phyloP scores from a whole-genome alignment of 768 basidiomycete species.

The Tephrocybe rancida region DNA sequence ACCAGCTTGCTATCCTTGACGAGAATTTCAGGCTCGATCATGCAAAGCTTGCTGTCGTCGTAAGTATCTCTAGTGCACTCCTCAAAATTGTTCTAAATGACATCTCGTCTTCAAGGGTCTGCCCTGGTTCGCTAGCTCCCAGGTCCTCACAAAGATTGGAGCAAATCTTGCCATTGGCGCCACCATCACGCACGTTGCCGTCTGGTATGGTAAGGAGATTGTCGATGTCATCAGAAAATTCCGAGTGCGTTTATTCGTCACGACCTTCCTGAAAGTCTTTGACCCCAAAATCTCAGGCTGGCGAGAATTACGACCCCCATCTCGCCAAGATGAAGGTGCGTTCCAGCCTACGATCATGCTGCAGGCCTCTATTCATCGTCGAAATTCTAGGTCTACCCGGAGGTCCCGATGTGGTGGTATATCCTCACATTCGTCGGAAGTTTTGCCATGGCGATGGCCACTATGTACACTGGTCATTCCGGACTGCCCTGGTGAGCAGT shows the following conservation, averaged over 20 bases:
- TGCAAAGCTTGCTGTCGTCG: conserved; percentile 39
- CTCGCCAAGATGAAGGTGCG: conserved; percentile 54
- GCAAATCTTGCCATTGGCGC: conserved; percentile 43
- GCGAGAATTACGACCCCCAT: conserved; percentile 52
- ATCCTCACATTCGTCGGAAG: conserved; percentile 41
- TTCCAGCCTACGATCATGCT: neutral
- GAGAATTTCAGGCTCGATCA: conserved; percentile 50
- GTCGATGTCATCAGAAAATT: conserved; percentile 41
- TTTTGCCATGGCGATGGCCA: conserved; percentile 55
- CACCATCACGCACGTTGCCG: conserved; percentile 49
- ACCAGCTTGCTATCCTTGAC: conserved; percentile 56
- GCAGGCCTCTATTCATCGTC: neutral
- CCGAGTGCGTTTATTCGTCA: conserved; percentile 30
- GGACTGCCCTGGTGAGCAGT: conserved; percentile 54
- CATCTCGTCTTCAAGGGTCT: conserved; percentile 33
- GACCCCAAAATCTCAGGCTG: conserved; percentile 22
- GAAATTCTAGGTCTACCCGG: conserved; percentile 30
- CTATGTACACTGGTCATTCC: conserved; percentile 55
- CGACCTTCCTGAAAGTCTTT: no score
- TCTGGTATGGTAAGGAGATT: conserved; percentile 59
- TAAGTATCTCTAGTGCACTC: neutral
- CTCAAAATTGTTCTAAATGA: neutral
- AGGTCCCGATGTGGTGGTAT: conserved; percentile 58
- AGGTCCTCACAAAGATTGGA: conserved; percentile 43
- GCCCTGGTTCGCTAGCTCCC: conserved; percentile 48